Conservation (phyloP, 1,284 basidiomycete species). For the Lentinus polychrous region DNA sequence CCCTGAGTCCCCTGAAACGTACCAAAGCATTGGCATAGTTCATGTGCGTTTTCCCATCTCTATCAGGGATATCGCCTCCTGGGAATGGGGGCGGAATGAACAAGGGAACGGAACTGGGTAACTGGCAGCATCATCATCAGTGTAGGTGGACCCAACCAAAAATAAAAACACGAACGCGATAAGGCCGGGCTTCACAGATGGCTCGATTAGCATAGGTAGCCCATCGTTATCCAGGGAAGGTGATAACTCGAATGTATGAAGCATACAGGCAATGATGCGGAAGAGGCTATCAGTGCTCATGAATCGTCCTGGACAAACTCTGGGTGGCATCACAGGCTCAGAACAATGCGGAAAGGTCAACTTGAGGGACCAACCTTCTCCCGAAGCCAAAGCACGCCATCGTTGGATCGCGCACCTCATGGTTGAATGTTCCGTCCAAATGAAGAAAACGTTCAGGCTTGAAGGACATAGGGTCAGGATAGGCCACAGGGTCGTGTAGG, state of each 20-base stretch:
- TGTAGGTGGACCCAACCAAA: too few species aligned
- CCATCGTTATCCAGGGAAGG: slow-evolving; percentile 4
- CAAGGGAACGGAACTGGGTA: too few species aligned
- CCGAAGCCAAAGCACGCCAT: slow-evolving; percentile 2
- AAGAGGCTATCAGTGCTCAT: slow-evolving; percentile 9
- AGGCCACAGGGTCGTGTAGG: neutral
- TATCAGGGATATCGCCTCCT: too few species aligned
- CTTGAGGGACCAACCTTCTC: neutral
- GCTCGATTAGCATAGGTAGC: too few species aligned
- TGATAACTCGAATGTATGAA: slow-evolving; percentile 7
- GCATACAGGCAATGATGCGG: slow-evolving; percentile 9
- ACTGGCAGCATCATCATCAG: too few species aligned
- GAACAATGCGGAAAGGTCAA: neutral
- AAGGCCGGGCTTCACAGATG: too few species aligned
- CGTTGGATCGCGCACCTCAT: neutral
- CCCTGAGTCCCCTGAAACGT: too few species aligned
- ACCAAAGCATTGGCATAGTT: too few species aligned
- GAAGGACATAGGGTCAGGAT: slow-evolving; percentile 2
- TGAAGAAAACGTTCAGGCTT: slow-evolving; percentile 1
- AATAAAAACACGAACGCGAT: too few species aligned
- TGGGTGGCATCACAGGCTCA: neutral
- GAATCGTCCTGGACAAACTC: slow-evolving; percentile 11
- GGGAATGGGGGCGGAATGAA: too few species aligned
- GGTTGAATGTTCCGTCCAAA: slow-evolving; percentile 7
- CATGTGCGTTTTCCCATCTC: too few species aligned